Percentiles rank a stretch among this genome's conserved stretches.
Conservation (phyloP, 257 asterid species). For the Prunella vulgaris region DNA sequence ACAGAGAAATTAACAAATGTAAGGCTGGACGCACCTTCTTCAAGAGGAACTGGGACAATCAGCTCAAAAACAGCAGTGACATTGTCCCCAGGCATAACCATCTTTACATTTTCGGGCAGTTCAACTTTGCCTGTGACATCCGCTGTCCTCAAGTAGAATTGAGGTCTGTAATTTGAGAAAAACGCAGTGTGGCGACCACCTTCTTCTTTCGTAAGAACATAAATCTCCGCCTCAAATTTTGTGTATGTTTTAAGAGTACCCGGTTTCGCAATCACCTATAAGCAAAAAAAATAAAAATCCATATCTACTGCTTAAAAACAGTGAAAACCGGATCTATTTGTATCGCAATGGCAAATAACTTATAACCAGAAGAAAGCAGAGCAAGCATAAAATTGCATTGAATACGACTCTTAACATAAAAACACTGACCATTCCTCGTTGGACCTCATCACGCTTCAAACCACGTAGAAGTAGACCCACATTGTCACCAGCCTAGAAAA, state of each 20-base stretch:
- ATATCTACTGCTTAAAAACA: not conserved
- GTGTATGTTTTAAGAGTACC: slow-evolving; percentile 69
- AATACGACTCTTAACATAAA: not conserved
- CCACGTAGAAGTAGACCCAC: slow-evolving; percentile 96
- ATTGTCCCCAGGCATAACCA: slow-evolving; percentile 98
- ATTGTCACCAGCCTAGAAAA: slow-evolving; percentile 83
- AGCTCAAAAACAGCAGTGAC: slow-evolving; percentile 88
- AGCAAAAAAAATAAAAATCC: not conserved
- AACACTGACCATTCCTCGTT: slow-evolving; percentile 75
- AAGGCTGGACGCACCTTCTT: slow-evolving; percentile 47
- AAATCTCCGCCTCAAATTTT: slow-evolving; percentile 86
- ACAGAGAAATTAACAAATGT: not conserved
- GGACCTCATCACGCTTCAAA: slow-evolving; percentile 77
- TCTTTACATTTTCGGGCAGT: slow-evolving; percentile 84
- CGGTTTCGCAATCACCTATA: slow-evolving; percentile 83
- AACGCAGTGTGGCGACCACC: slow-evolving; percentile 96
- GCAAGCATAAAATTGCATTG: not conserved
- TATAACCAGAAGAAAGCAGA: not conserved
- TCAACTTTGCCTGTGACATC: slow-evolving; percentile 92
- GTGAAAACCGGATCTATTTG: not conserved
- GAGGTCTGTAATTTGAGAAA: slow-evolving; percentile 85
- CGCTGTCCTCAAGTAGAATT: slow-evolving; percentile 88
- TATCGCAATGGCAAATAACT: not conserved
- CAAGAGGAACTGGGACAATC: slow-evolving; percentile 76
- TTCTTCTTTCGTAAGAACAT: slow-evolving; percentile 90